Percentiles rank a stretch among this genome's conserved stretches.
phyloP scores from a whole-genome alignment of 2,329 filamentous ascomycete genomes.

The Lecanoromycetidae sp. region DNA sequence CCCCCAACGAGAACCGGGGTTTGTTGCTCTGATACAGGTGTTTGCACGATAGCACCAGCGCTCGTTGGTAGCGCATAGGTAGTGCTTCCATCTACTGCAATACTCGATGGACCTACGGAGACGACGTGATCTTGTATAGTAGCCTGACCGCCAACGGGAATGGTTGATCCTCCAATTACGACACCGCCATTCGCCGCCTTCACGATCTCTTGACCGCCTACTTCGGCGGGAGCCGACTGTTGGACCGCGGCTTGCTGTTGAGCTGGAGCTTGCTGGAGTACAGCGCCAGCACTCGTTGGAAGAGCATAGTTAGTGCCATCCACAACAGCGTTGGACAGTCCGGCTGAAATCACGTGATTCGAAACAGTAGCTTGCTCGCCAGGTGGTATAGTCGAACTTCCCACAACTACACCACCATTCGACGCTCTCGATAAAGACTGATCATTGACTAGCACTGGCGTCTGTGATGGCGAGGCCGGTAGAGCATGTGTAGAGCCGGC shows the following conservation, averaged over 20 bases:
- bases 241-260: not conserved
- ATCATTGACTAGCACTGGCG: not conserved
- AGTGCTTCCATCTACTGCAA: slow-evolving; percentile 2
- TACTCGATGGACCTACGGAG: not conserved
- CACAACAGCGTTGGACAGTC: not conserved
- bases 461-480: not conserved
- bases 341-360: slow-evolving; percentile 1
- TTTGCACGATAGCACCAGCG: slow-evolving; percentile 1
- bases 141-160: not conserved
- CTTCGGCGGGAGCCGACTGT: not conserved
- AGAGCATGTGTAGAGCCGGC: slow-evolving; percentile 4
- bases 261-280: not conserved
- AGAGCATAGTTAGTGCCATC: slow-evolving; percentile 6
- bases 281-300: not conserved
- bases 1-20: not conserved
- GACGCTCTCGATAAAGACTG: slow-evolving; percentile 4
- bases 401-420: slow-evolving; percentile 7
- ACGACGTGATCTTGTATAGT: not conserved
- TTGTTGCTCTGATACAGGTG: not conserved
- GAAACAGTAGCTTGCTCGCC: slow-evolving; percentile 4
- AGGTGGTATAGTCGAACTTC: not conserved
- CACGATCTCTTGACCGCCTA: slow-evolving; percentile 1
- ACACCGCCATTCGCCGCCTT: slow-evolving; percentile 2
- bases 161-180: not conserved
- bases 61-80: not conserved